Conservation (phyloP, 2,329 filamentous ascomycete species). For the Fusarium luffae region DNA sequence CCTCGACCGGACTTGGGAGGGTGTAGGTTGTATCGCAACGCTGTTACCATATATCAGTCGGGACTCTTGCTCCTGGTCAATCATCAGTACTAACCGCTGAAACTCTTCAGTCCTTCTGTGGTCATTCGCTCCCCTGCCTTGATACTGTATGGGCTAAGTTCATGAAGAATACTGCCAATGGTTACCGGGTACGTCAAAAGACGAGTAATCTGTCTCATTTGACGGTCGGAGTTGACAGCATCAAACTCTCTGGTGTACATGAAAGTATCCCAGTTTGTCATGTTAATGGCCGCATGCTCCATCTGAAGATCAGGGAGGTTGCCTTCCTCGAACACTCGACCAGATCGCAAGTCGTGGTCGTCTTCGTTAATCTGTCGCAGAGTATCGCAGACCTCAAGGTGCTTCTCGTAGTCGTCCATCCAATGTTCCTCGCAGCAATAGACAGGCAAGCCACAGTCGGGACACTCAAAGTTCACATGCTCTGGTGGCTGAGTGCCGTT, state of each 20-base stretch:
- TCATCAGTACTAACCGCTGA: constrained; percentile 75
- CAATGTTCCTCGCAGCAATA: constrained; percentile 96
- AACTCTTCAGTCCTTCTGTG: constrained; percentile 88
- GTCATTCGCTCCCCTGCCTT: constrained; percentile 81
- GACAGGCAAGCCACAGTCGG: constrained; percentile 92
- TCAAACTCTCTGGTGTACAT: constrained; percentile 92
- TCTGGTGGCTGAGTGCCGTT: constrained; percentile 73
- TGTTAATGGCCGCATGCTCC: constrained; percentile 92
- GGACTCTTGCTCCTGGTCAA: neutral
- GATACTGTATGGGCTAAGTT: constrained; percentile 91
- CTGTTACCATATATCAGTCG: constrained; percentile 56
- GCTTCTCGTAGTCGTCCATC: constrained; percentile 93
- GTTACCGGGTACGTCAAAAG: constrained; percentile 95
- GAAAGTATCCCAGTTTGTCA: constrained; percentile 99
- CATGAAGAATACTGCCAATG: constrained; percentile 90
- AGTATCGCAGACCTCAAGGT: constrained; percentile 92
- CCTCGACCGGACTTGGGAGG: constrained; percentile 84
- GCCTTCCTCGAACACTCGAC: constrained; percentile 93
- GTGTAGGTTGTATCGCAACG: constrained; percentile 92
- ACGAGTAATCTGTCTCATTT: constrained; percentile 91
- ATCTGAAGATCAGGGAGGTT: constrained; percentile 89
- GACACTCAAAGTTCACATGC: constrained; percentile 93
- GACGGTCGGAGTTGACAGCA: constrained; percentile 89
- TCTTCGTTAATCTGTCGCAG: constrained; percentile 96
- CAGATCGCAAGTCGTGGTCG: constrained; percentile 92